phyloP scores from a whole-genome alignment of 768 basidiomycete species.

The Coprinopsis sp. region DNA sequence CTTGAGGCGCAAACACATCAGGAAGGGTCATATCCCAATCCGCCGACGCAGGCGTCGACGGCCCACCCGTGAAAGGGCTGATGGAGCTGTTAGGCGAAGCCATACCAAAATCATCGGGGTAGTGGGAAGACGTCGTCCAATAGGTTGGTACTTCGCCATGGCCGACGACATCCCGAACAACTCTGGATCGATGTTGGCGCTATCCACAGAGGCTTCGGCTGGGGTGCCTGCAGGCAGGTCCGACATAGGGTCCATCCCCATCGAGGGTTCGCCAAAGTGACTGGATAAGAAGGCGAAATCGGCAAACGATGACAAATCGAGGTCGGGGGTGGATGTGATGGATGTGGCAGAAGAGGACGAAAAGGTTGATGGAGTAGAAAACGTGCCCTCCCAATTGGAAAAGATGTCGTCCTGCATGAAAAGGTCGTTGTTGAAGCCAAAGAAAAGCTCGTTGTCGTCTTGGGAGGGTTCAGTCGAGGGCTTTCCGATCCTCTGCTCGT shows the following conservation, averaged over 20 bases:
- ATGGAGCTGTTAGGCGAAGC: conserved; percentile 27
- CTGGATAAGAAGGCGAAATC: no score
- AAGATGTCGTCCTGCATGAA: no score
- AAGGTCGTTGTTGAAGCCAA: no score
- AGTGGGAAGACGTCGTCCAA: neutral
- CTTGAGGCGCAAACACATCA: conserved; percentile 21
- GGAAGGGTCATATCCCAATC: conserved; percentile 31
- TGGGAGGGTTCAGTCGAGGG: no score
- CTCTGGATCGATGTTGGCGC: conserved; percentile 26
- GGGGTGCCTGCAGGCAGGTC: conserved; percentile 6
- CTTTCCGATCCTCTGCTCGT: no score
- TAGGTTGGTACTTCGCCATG: no score
- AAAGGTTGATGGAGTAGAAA: neutral
- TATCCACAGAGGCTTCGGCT: neutral
- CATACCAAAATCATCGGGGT: no score
- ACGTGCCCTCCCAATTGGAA: no score
- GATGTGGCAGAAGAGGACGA: neutral
- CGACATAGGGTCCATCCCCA: neutral
- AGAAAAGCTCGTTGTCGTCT: no score
- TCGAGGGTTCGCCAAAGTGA: conserved; percentile 2
- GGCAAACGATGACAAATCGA: conserved; percentile 16
- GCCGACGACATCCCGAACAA: conserved; percentile 26
- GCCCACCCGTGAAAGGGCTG: conserved; percentile 25
- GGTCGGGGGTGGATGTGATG: conserved; percentile 11
- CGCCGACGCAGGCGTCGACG: conserved; percentile 33